phyloP scores from a whole-genome alignment of 1,284 basidiomycete species.

The Ustilago curta region DNA sequence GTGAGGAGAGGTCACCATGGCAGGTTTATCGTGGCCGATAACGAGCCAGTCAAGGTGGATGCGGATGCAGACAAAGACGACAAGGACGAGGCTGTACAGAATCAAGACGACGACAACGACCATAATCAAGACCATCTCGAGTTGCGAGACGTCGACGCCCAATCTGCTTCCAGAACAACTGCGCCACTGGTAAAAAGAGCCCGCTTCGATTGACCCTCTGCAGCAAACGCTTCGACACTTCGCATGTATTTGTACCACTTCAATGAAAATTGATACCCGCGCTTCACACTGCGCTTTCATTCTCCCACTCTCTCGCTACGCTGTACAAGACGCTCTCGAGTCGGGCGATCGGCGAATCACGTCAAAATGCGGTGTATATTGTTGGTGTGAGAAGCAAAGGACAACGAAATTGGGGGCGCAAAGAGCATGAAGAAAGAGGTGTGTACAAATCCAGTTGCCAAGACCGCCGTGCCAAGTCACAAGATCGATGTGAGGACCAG shows the following conservation, averaged over 20 bases:
- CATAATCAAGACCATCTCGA: conserved; percentile 21
- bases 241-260: conserved; percentile 15
- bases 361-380: conserved; percentile 46
- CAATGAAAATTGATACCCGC: conserved; percentile 19
- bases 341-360: neutral
- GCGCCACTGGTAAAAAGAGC: conserved; percentile 19
- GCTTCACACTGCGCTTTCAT: conserved; percentile 1
- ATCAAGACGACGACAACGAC: conserved; percentile 12
- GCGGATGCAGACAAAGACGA: too few relatives aligned
- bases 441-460: neutral
- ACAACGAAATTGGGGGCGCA: neutral
- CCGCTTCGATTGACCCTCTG: conserved; percentile 18
- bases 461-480: conserved; percentile 7
- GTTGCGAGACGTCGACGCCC: conserved; percentile 11
- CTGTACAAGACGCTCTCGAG: neutral
- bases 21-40: conserved; percentile 36
- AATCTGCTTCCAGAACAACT: neutral
- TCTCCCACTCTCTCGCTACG: neutral
- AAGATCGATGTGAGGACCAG: neutral
- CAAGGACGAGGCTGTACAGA: neutral
- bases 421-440: neutral
- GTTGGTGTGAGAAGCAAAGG: conserved; percentile 23
- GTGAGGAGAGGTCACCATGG: conserved; percentile 61
- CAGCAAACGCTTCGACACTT: neutral
- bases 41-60: too few relatives aligned